Percentiles rank a stretch among this genome's conserved stretches.
Conservation (phyloP, 1,284 basidiomycete genomes). For the Gymnopus androsaceus region DNA sequence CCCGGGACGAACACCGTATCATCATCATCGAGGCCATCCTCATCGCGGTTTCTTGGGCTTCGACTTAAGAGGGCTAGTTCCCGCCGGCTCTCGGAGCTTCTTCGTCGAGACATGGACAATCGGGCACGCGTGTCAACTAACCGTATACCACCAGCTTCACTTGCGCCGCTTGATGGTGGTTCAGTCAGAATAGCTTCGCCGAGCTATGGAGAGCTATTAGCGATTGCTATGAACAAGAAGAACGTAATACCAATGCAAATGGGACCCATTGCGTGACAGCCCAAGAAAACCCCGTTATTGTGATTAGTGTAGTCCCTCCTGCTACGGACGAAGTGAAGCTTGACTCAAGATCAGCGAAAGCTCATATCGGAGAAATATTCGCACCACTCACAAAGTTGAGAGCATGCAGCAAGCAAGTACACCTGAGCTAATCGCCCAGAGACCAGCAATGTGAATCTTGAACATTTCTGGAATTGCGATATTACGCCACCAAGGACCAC, state of each 20-base stretch:
- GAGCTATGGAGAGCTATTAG: slow-evolving; percentile 44
- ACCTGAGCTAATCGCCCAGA: slow-evolving; percentile 78
- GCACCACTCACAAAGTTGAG: slow-evolving; percentile 71
- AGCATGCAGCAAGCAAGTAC: slow-evolving; percentile 72
- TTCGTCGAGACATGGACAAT: slow-evolving; percentile 5
- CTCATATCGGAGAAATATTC: too few relatives aligned
- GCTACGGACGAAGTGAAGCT: slow-evolving; percentile 67
- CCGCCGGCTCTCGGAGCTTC: slow-evolving; percentile 2
- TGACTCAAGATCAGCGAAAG: not conserved
- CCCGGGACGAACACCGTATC: slow-evolving; percentile 11
- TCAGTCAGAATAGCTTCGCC: slow-evolving; percentile 72
- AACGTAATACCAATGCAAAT: slow-evolving; percentile 60
- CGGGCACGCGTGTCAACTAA: slow-evolving; percentile 49
- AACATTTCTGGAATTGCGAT: slow-evolving; percentile 36
- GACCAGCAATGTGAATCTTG: slow-evolving; percentile 59
- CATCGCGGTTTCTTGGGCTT: not conserved
- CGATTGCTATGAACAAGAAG: not conserved
- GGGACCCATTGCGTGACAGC: slow-evolving; percentile 82
- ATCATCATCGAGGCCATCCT: slow-evolving; percentile 8
- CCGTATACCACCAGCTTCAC: slow-evolving; percentile 48
- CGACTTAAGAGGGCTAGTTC: not conserved
- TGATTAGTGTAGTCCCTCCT: slow-evolving; percentile 67
- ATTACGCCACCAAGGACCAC: slow-evolving; percentile 24
- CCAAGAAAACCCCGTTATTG: slow-evolving; percentile 75
- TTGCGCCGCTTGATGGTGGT: slow-evolving; percentile 37